These are phyloP conservation scores for Xylariales sp. DNA, from an alignment of 2,329 filamentous ascomycete species.

Conservation along the genomic window DNA sequence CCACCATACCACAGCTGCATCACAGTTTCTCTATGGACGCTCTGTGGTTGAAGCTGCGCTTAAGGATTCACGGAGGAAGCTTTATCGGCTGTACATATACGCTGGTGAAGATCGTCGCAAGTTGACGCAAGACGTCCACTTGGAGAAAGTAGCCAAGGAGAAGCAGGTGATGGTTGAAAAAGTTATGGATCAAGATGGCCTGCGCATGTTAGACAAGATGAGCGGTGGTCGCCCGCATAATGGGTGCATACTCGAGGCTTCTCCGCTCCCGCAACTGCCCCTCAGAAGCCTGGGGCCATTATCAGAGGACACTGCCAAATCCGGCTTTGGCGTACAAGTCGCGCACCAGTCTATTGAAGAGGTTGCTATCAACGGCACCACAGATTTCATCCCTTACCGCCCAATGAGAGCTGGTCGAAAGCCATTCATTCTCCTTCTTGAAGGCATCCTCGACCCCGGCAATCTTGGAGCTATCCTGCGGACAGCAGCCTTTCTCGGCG, in stretches of 20 bases:
- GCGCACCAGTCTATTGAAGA: conserved; percentile 73
- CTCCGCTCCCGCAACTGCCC: conserved; percentile 71
- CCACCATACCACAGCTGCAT: conserved; percentile 74
- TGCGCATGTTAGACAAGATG: conserved; percentile 77
- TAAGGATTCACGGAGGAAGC: conserved; percentile 57
- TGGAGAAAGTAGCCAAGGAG: conserved; percentile 42
- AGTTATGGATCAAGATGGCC: conserved; percentile 52
- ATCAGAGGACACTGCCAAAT: conserved; percentile 34
- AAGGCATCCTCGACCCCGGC: conserved; percentile 77
- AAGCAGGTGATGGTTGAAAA: conserved; percentile 51
- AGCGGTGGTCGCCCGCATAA: conserved; percentile 82
- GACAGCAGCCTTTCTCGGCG: conserved; percentile 85
- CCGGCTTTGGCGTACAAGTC: conserved; percentile 55
- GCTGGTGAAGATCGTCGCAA: conserved; percentile 51
- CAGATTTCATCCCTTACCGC: conserved; percentile 39
- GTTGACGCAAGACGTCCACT: conserved; percentile 34
- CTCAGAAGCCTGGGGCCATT: conserved; percentile 53
- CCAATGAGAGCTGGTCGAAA: conserved; percentile 45
- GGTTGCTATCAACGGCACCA: conserved; percentile 63
- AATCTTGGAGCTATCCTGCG: conserved; percentile 89
- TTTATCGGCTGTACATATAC: conserved; percentile 83
- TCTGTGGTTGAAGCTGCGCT: conserved; percentile 79
- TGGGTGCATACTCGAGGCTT: conserved; percentile 82
- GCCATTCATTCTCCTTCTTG: conserved; percentile 69
- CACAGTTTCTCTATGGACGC: conserved; percentile 85